Conservation (phyloP, 257 asterid species). For the Handroanthus guayacan region DNA sequence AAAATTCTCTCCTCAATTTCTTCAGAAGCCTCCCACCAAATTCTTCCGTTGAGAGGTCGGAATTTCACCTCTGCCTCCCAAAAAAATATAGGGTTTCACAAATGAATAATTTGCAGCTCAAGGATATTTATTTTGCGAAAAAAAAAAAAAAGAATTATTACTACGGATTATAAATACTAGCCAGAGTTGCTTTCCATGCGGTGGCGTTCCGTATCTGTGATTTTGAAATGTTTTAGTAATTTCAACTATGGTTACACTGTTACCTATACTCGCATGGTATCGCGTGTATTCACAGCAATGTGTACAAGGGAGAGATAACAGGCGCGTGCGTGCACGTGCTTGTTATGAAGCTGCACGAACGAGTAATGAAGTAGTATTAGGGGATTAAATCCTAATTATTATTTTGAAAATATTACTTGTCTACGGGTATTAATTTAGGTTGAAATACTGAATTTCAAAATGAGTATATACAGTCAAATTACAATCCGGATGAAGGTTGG, state of each 20-base stretch:
- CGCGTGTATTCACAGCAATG: neutral
- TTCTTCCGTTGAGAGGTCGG: neutral
- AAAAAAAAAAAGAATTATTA: neutral
- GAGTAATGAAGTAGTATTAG: neutral
- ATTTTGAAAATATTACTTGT: too few species aligned
- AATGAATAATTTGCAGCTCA: neutral
- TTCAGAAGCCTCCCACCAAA: constrained; percentile 5
- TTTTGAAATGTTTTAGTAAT: neutral
- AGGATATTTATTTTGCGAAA: neutral
- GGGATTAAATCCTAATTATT: too few species aligned
- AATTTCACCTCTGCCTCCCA: neutral
- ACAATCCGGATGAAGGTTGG: too few species aligned
- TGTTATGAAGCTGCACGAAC: neutral
- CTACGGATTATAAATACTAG: constrained; percentile 28
- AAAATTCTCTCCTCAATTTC: neutral
- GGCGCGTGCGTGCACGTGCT: constrained; percentile 15
- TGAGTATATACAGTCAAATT: too few species aligned
- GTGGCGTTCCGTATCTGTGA: constrained; percentile 28
- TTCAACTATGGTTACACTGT: too few species aligned
- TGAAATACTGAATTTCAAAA: too few species aligned
- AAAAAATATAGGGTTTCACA: constrained; percentile 44
- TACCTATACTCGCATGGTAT: neutral
- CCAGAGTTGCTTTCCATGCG: constrained; percentile 33
- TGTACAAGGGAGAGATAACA: neutral
- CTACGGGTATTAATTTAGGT: too few species aligned